These are phyloP conservation scores for Aspergillus olivimuriae DNA, from an alignment of 495 filamentous ascomycete species.

Conservation along the genomic window DNA sequence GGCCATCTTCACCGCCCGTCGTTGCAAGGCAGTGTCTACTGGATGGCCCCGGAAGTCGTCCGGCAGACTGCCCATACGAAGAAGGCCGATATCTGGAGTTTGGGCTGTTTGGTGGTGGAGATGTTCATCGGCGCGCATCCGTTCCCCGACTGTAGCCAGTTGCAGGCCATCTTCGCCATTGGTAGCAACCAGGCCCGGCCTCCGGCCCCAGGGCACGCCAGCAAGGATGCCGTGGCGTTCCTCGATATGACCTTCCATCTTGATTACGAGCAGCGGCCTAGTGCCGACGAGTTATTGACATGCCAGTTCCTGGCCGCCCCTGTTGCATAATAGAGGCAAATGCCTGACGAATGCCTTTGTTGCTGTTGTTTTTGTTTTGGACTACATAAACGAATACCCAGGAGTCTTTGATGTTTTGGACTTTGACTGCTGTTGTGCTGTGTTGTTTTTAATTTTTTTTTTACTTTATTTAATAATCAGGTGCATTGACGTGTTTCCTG, in stretches of 20 bases:
- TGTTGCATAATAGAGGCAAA: conserved; percentile 40
- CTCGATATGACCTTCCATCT: conserved; percentile 87
- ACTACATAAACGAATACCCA: conserved; percentile 3
- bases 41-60: conserved; percentile 99
- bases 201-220: conserved; percentile 81
- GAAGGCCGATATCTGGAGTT: conserved; percentile 99
- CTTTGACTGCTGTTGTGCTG: neutral
- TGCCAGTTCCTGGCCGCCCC: conserved; percentile 70
- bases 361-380: neutral
- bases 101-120: conserved; percentile 94
- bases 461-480: too few species aligned
- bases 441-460: neutral
- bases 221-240: conserved; percentile 79
- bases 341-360: neutral
- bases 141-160: conserved; percentile 93
- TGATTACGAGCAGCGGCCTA: conserved; percentile 86
- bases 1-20: conserved; percentile 81
- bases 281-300: conserved; percentile 79
- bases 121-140: conserved; percentile 98
- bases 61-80: conserved; percentile 95
- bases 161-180: conserved; percentile 99
- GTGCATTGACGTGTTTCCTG: too few species aligned
- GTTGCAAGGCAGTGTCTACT: conserved; percentile 95
- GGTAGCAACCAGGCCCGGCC: conserved; percentile 80
- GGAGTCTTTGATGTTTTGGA: neutral